A percentile compares a stretch with the other conserved stretches of the same genome.
These are phyloP conservation scores for Ganoderma leucocontextum DNA, from an alignment of 1,284 basidiomycete species.

Conservation along the genomic window DNA sequence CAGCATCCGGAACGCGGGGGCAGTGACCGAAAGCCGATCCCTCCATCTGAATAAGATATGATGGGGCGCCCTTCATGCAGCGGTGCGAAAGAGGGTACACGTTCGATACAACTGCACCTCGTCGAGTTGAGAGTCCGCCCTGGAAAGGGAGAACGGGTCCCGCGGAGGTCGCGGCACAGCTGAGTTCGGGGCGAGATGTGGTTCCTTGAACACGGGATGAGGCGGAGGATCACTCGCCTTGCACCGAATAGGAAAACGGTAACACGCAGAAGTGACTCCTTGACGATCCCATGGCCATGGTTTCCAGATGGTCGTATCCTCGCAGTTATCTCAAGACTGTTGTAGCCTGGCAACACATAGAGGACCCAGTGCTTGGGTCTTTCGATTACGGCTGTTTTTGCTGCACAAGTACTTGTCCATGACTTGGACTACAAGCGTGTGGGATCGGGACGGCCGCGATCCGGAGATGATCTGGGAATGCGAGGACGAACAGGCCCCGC, in stretches of 20 bases:
- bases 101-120: not conserved
- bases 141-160: not conserved
- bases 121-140: not conserved
- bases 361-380: not conserved
- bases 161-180: conserved; percentile 1
- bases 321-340: not conserved
- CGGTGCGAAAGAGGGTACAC: not conserved
- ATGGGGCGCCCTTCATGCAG: not conserved
- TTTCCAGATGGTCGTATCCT: not conserved
- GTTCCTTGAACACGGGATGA: not conserved
- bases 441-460: not conserved
- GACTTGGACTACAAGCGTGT: not conserved
- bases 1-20: not conserved
- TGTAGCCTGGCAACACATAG: conserved; percentile 10
- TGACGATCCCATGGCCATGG: conserved; percentile 10
- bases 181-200: not conserved
- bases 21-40: conserved; percentile 6
- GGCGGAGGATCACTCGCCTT: not conserved
- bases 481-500: not conserved
- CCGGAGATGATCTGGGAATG: not conserved
- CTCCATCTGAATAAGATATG: not conserved
- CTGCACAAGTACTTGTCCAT: not conserved
- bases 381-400: conserved; percentile 1
- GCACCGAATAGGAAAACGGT: not conserved
- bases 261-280: conserved; percentile 1